Evolutionary conservation across 306 rosid species (phyloP).

Genomic region (Luffa acutangula): DNA sequence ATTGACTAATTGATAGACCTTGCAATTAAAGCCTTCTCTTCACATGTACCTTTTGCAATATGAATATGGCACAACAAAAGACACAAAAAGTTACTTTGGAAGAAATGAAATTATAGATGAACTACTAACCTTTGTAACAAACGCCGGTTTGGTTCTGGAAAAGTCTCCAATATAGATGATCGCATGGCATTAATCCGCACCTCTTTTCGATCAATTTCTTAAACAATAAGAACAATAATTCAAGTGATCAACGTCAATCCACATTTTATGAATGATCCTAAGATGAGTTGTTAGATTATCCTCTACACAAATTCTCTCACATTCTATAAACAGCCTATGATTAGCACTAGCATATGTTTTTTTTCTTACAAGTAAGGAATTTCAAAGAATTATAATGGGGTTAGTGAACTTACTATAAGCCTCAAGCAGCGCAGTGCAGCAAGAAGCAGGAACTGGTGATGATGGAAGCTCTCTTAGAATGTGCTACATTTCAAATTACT

Average conservation of each 20-base stretch:
- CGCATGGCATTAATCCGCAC: slow-evolving; percentile 82
- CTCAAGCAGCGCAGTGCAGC: slow-evolving; percentile 95
- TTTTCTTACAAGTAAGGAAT: not conserved
- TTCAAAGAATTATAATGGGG: not conserved
- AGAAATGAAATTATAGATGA: not conserved
- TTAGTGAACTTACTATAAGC: slow-evolving; percentile 67
- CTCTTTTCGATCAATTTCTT: slow-evolving; percentile 91
- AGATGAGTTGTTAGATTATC: not conserved
- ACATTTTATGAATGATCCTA: not conserved
- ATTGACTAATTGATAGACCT: not conserved
- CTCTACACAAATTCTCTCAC: not conserved
- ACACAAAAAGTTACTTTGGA: not conserved
- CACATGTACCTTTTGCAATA: not conserved
- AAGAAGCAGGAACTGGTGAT: slow-evolving; percentile 98
- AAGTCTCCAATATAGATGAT: slow-evolving; percentile 74
- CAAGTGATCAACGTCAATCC: slow-evolving; percentile 6
- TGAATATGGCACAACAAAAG: not conserved
- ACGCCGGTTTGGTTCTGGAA: slow-evolving; percentile 96
- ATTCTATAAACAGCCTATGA: not conserved
- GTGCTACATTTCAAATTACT: slow-evolving; percentile 52
- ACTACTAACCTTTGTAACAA: slow-evolving; percentile 67
- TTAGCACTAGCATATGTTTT: not conserved
- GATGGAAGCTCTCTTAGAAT: slow-evolving; percentile 95
- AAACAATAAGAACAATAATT: slow-evolving; percentile 15
- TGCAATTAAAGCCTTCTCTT: not conserved